Percentiles rank a stretch among this genome's conserved stretches.
These are phyloP conservation scores for Tuber calosporum DNA, from an alignment of 495 filamentous ascomycete species.

Conservation along the genomic window DNA sequence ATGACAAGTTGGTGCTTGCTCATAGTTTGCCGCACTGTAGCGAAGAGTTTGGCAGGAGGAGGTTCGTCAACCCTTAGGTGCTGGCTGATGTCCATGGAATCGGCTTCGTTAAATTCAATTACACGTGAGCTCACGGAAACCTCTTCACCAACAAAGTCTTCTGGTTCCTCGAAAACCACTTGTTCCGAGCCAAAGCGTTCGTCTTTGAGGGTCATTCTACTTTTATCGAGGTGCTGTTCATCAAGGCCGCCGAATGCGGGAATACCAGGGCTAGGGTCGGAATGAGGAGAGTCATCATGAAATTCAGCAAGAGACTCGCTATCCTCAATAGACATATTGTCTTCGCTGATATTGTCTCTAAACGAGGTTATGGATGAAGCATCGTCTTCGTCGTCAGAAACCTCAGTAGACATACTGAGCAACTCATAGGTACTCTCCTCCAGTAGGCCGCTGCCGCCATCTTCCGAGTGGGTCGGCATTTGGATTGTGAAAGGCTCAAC, in stretches of 20 bases:
- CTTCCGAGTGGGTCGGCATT: conserved; percentile 39
- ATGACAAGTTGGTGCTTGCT: conserved; percentile 56
- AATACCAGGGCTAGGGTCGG: conserved; percentile 39
- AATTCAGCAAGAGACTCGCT: conserved; percentile 39
- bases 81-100: conserved; percentile 48
- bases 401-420: conserved; percentile 37
- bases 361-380: conserved; percentile 40
- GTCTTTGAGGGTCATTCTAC: conserved; percentile 34
- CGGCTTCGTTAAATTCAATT: conserved; percentile 51
- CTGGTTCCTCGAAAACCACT: conserved; percentile 59
- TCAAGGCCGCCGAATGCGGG: conserved; percentile 41
- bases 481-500: conserved; percentile 12
- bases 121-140: conserved; percentile 60
- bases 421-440: conserved; percentile 41
- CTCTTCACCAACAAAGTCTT: conserved; percentile 49
- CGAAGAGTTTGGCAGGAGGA: conserved; percentile 44
- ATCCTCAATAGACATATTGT: conserved; percentile 25
- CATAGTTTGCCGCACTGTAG: conserved; percentile 66
- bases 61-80: conserved; percentile 34
- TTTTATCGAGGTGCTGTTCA: conserved; percentile 39
- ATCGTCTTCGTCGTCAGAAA: conserved; percentile 41
- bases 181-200: conserved; percentile 30
- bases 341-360: conserved; percentile 35
- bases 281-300: conserved; percentile 25
- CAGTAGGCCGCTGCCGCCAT: conserved; percentile 36